Evolutionary conservation across 768 basidiomycete species (phyloP), one percentile per base, ranked within the genome.

Genomic region (Fistulinella prunicolor): DNA sequence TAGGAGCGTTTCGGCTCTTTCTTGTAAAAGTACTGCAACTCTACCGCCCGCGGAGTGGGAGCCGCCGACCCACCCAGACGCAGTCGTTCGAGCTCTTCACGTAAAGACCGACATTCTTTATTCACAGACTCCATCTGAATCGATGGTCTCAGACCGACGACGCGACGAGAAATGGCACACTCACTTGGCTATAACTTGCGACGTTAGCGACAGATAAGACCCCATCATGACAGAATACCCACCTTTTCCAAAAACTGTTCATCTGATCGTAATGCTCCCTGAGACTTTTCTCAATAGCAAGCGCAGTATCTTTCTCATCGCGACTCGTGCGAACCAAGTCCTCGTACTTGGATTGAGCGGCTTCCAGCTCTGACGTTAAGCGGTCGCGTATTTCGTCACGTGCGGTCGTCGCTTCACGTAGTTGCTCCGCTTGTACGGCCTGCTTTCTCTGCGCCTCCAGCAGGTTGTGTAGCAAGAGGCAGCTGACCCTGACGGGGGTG

Each of bases 251-350:
- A 47, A 66, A 75, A 22, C 60, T 65, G 26, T 75, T 73, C 51
- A 80, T 71, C 32, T 73, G 65, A 41, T 69, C 69, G 43, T 74
- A 76, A 55, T 79, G 79, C 24, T 79, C 75, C 51, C 78, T 72
- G 53, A 86, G 68, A 55, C 67, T 77, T 46, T 63, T 73, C 69
- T 83, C 80, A 29, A 78, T 70, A 9, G 69, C 71, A 36, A 77
- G 61, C 8, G 81, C 75, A 3, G 72, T 71, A 20, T 82, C 76
- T 53, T 70, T 75, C 60, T 83, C 83, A 39, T 75, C 73, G 21
- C 68, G 68, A 22, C 73, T 72, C 42, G 63, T 63, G 30, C 68
- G 63, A 35, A 70, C 61, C 35, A 75, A 50, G 10, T 75, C 73
- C 24, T 74, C 68, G 36, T 75, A 67, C 59, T 72, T 73, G 37